These are phyloP conservation scores for Rhizopus microsporus DNA, from an alignment of 371 early-diverging fungal genomes.

Conservation along the genomic window DNA sequence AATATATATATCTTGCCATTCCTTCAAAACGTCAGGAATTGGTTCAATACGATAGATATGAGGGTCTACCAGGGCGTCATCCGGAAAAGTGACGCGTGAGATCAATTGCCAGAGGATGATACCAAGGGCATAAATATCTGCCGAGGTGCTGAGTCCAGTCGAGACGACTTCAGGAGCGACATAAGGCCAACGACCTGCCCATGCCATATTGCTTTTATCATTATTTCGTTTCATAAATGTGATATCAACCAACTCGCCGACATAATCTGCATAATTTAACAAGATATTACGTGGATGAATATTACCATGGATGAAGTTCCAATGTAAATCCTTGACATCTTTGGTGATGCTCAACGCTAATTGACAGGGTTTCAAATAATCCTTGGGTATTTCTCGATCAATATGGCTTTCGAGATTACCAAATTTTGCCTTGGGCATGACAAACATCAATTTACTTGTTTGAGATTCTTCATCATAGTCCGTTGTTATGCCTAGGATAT, in stretches of 20 bases:
- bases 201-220: conserved; percentile 11
- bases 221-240: conserved; percentile 41
- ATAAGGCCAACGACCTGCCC: conserved; percentile 47
- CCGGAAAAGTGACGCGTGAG: conserved; percentile 48
- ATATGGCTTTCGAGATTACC: conserved; percentile 41
- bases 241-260: conserved; percentile 43
- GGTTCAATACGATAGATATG: conserved; percentile 43
- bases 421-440: conserved; percentile 41
- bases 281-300: conserved; percentile 48
- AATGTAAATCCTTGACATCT: conserved; percentile 44
- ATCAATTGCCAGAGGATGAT: conserved; percentile 51
- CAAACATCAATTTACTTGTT: conserved; percentile 41
- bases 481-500: conserved; percentile 40
- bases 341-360: conserved; percentile 45
- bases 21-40: conserved; percentile 40
- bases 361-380: conserved; percentile 35
- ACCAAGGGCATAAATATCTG: conserved; percentile 48
- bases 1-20: conserved; percentile 39
- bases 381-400: conserved; percentile 28
- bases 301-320: conserved; percentile 49
- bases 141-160: conserved; percentile 32
- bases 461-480: conserved; percentile 33
- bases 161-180: conserved; percentile 46
- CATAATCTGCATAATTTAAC: conserved; percentile 38
- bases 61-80: conserved; percentile 40